Evolutionary conservation across 2,329 filamentous ascomycete species (phyloP).

Genomic region (Davidsoniella virescens): DNA sequence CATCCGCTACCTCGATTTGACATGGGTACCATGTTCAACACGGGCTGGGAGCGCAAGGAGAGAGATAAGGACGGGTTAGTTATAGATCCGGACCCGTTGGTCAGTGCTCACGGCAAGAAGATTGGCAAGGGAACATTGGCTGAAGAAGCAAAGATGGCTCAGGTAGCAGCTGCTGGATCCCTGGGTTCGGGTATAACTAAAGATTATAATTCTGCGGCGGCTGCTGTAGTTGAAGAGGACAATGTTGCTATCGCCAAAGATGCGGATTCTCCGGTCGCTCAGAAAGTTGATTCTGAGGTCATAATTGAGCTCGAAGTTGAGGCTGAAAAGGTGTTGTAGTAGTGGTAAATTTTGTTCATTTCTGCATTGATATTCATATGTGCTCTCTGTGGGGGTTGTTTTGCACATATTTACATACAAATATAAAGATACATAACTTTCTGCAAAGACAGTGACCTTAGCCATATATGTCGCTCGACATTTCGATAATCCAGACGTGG

Average conservation of each 20-base stretch:
- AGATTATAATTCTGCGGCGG: not conserved
- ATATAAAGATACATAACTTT: too few relatives aligned
- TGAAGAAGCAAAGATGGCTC: too few relatives aligned
- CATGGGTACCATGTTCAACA: slow-evolving; percentile 58
- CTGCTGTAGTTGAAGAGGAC: not conserved
- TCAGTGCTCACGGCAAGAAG: not conserved
- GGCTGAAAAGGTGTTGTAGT: slow-evolving; percentile 5
- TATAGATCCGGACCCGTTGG: slow-evolving; percentile 15
- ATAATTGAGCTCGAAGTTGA: not conserved
- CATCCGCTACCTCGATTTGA: slow-evolving; percentile 82
- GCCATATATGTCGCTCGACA: too few relatives aligned
- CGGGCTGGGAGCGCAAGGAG: slow-evolving; percentile 63
- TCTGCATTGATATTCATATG: not conserved
- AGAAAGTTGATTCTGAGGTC: not conserved
- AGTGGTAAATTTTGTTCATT: not conserved
- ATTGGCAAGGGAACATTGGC: not conserved
- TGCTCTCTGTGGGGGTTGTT: too few relatives aligned
- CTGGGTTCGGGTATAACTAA: too few relatives aligned
- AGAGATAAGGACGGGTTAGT: slow-evolving; percentile 32
- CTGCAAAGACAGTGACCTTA: too few relatives aligned
- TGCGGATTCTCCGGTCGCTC: not conserved
- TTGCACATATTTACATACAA: too few relatives aligned
- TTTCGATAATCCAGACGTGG: not conserved
- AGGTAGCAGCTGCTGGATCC: too few relatives aligned
- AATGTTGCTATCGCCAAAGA: not conserved